These are phyloP conservation scores for Cardamine occulta DNA, from an alignment of 345 rosid genomes.

Conservation along the genomic window DNA sequence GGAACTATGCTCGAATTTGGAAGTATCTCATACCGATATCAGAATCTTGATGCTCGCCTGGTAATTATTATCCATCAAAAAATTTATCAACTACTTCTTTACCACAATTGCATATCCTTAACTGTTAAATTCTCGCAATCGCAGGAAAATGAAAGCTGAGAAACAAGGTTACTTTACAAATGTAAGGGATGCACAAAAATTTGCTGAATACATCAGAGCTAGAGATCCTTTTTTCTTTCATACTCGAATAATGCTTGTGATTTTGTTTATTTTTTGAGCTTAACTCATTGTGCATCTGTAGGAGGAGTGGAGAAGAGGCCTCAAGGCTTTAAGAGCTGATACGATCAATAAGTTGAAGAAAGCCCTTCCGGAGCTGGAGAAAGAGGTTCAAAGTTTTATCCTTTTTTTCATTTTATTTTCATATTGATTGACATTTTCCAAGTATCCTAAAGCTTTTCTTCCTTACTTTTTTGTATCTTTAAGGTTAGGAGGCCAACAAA, in stretches of 20 bases:
- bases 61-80: slow-evolving; percentile 46
- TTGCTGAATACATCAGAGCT: slow-evolving; percentile 2
- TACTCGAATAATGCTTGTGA: not conserved
- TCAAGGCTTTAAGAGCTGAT: slow-evolving; percentile 72
- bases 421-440: not conserved
- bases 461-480: slow-evolving; percentile 33
- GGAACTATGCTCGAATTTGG: slow-evolving; percentile 79
- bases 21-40: slow-evolving; percentile 88
- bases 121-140: slow-evolving; percentile 5
- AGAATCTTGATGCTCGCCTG: slow-evolving; percentile 98
- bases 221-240: not conserved
- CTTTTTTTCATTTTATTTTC: not conserved
- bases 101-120: slow-evolving; percentile 15
- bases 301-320: slow-evolving; percentile 94
- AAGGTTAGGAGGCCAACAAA: slow-evolving; percentile 75
- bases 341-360: slow-evolving; percentile 70
- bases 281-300: slow-evolving; percentile 35
- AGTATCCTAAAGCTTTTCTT: slow-evolving; percentile 5
- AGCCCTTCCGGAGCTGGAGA: slow-evolving; percentile 78
- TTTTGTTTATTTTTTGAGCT: not conserved
- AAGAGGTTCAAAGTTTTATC: slow-evolving; percentile 63
- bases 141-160: slow-evolving; percentile 97
- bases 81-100: slow-evolving; percentile 3
- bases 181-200: slow-evolving; percentile 51
- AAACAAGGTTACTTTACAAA: slow-evolving; percentile 94